Percentiles rank a stretch among this genome's conserved stretches.
Conservation (phyloP, 768 basidiomycete species). For the Mrakia hoshinonis region DNA sequence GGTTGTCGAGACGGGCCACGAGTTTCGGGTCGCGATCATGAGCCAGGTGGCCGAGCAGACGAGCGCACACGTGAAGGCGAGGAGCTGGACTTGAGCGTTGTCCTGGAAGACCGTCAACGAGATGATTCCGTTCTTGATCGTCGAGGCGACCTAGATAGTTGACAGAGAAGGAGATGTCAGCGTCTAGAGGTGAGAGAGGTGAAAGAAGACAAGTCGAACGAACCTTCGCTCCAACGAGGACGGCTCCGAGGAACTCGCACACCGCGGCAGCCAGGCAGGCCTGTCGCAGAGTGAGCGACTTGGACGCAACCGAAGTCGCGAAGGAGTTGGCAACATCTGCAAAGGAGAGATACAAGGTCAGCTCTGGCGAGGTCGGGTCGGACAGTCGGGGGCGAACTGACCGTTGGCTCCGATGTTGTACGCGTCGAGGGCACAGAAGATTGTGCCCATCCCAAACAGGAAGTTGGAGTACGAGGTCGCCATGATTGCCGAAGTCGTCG, state of each 20-base stretch:
- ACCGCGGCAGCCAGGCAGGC: constrained; percentile 41
- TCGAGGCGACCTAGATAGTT: constrained; percentile 33
- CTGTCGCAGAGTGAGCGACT: constrained; percentile 42
- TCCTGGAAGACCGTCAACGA: constrained; percentile 39
- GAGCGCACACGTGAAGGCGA: constrained; percentile 41
- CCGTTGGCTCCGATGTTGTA: constrained; percentile 35
- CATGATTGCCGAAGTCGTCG: too few relatives aligned
- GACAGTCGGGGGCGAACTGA: not conserved
- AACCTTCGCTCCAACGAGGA: constrained; percentile 42
- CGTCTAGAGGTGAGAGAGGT: not conserved
- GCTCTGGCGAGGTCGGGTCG: not conserved
- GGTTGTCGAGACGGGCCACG: constrained; percentile 45
- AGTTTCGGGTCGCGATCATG: constrained; percentile 41
- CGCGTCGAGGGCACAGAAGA: constrained; percentile 41
- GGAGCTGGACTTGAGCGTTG: constrained; percentile 42
- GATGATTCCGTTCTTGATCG: constrained; percentile 47
- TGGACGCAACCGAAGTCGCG: constrained; percentile 43
- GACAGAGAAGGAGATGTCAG: not conserved
- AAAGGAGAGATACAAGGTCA: constrained; percentile 4
- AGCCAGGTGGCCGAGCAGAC: constrained; percentile 34
- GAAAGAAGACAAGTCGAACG: not conserved
- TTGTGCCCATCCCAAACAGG: constrained; percentile 32
- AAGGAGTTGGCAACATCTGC: constrained; percentile 40
- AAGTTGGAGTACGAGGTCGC: not conserved
- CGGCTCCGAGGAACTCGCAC: constrained; percentile 43